Base-by-base conservation (phyloP, 2,329 filamentous ascomycete genomes). In the Pyrenophora teres region DNA sequence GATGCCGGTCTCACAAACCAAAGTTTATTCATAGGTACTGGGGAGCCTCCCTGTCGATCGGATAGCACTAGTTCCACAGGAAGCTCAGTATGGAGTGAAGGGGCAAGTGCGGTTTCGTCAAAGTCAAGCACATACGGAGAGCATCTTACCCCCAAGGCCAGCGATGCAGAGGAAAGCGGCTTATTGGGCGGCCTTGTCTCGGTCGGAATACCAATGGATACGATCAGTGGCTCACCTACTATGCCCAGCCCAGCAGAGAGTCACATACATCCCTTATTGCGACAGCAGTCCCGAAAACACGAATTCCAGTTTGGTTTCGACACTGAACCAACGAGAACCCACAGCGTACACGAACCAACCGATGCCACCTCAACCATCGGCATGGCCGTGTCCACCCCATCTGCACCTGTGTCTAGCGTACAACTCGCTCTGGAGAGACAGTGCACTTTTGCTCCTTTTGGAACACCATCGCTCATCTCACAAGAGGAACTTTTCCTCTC, bases 61-160 rank as follows among this genome's bases (percentile, higher is more conserved):
- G 64, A 68, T 10, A 71, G 69, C 44, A 62, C 63, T 3, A 64
- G 54, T 15, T 70, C 66, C 2, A 46, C 49, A 5, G 50, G 59
- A 13, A 69, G 60, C 46, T 64, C 65, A 8, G 41, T 64, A 9
- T 73, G 67, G 68, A 72, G 68, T 23, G 69, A 70, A 36, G 50
- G 57, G 2, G 62, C 46, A 35, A 71, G 68, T 39, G 62, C 58
- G 7, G 45, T 55, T 2, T 72, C 69, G 3, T 72, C 70, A 7
- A 61, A 63, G 23, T 69, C 67, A 2, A 72, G 69, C 38, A 52
- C 60, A 2, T 52, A 57, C 23, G 58, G 48, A 4, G 64, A 62
- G 8, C 31, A 18, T 16, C 15, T 39, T 10, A 55, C 33, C 18
- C 42, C 38, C 10, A 64, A 62, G 42, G 44, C 42, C 7, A 63